phyloP scores from a whole-genome alignment of 176 grass and related monocot species.

The Raddia distichophylla region DNA sequence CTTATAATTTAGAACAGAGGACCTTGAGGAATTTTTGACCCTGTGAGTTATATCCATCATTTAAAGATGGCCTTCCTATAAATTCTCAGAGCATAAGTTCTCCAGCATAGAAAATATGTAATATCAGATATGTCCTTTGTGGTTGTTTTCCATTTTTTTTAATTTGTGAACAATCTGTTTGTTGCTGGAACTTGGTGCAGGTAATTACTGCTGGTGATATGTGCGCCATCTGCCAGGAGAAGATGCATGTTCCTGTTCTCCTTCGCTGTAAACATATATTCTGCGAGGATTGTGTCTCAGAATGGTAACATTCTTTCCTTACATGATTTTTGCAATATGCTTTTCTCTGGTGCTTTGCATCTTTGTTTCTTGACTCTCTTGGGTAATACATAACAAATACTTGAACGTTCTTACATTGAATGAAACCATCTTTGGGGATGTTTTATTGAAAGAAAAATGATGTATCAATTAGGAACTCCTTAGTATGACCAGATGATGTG shows the following conservation, averaged over 20 bases:
- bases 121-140: not conserved
- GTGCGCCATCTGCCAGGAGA: conserved; percentile 96
- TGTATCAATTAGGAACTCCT: not conserved
- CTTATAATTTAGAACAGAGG: not conserved
- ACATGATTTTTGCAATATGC: conserved; percentile 10
- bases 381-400: not conserved
- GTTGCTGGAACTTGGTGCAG: conserved; percentile 50
- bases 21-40: conserved; percentile 2
- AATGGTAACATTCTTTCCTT: conserved; percentile 65
- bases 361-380: conserved; percentile 11
- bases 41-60: conserved; percentile 11
- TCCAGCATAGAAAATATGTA: conserved; percentile 7
- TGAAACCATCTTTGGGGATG: not conserved
- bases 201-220: conserved; percentile 82
- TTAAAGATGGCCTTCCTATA: not conserved
- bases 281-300: conserved; percentile 90
- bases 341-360: conserved; percentile 22
- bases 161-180: not conserved
- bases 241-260: conserved; percentile 85
- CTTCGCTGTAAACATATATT: conserved; percentile 98
- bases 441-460: conserved; percentile 16
- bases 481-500: conserved; percentile 8
- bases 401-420: not conserved
- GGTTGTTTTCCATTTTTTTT: not conserved
- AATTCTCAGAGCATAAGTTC: conserved; percentile 1